Base-by-base conservation (phyloP, 306 rosid genomes). In the Quercus rubra region DNA sequence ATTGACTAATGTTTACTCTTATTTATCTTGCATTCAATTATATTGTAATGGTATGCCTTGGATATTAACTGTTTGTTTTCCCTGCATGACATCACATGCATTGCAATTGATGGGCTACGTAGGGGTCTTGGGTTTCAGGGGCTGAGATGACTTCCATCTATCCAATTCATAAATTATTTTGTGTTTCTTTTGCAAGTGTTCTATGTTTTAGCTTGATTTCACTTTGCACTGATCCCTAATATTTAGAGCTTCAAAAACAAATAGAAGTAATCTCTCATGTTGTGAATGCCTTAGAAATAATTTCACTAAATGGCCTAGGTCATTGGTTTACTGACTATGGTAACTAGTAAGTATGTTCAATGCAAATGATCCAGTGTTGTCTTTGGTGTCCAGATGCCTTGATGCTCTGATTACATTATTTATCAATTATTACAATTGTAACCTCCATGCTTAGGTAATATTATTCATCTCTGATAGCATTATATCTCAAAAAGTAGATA, bases 1-100 rank as follows among this genome's bases (percentile, higher is more conserved):
- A 17, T 67, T 78, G 58, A 82, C 35, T 76, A 58, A 46, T 67
- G 70, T 49, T 49, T 23, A 25, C n/a, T 70, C 10, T 64, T 81
- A 25, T 51, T 76, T 46, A 74, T 70, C 76, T 81, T 63, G 55
- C 71, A 49, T 55, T 18, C 23, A 13, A 46, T 79, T 79, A 13
- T 33, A 74, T 70, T 64, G 30, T 62, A 66, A 57, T 82, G 66
- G 58, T 75, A 13, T 62, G 69, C 15, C 69, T 62, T 62, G 69
- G 46, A 31, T 17, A 28, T 19, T 28, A 28, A 19, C 70, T 4
- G 33, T 30, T 31, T 17, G 70, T 64, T 30, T 64, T 15, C 12
- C 21, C 70, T 49, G 54, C 54, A 49, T 49, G 54, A 49, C 17
- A 49, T 11, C 17, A 49, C 54, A 49, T 49, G 54, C 54, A 3